Evolutionary conservation across 2,329 filamentous ascomycete genomes (phyloP), one percentile per base, ranked within the genome.

Genomic region (Aspergillus aculeatinus): DNA sequence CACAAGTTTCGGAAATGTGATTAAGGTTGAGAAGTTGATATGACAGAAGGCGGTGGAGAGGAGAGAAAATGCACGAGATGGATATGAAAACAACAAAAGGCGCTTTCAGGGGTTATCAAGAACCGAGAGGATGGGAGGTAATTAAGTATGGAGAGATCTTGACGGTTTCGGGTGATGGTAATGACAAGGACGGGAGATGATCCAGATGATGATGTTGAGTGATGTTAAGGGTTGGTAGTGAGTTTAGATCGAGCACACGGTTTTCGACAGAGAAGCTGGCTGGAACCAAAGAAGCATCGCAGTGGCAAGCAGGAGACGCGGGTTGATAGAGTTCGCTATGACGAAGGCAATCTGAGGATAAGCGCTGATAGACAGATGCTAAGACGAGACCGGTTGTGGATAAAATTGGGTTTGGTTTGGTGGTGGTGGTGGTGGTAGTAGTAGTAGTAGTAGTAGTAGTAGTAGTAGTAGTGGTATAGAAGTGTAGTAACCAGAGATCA

Each of bases 231-330:
- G 33, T 35, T 35, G 10, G 12, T 35, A 51, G 23, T 51, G 23
- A 39, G 50, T 51, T 44, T 48, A 60, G 48, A 47, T 60, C 47
- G 19, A 39, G 48, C 42, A 25, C 29, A 55, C 48, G 42, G 27
- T 29, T 47, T 48, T 55, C 48, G 53, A 55, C 42, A 48, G 53
- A 48, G 53, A 16, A 55, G 42, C 25, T 48, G 52, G 53, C 19
- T 21, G 48, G 52, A 60, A 56, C 58, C 59, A 61, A 42, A 55
- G 29, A 55, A 53, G 61, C 63, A 65, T 65, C 39, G 63, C 61
- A 64, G 63, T 65, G 63, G 63, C 63, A 54, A 64, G 54, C 52
- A 59, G 23, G 27, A 52, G 51, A 33, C n/a, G 42, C 48, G 47
- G 47, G 57, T 50, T n/a, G 29, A 56, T 55, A 60, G 51, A 25